Evolutionary conservation across 495 filamentous ascomycete species (phyloP).

Genomic region (Penicillium canariense): DNA sequence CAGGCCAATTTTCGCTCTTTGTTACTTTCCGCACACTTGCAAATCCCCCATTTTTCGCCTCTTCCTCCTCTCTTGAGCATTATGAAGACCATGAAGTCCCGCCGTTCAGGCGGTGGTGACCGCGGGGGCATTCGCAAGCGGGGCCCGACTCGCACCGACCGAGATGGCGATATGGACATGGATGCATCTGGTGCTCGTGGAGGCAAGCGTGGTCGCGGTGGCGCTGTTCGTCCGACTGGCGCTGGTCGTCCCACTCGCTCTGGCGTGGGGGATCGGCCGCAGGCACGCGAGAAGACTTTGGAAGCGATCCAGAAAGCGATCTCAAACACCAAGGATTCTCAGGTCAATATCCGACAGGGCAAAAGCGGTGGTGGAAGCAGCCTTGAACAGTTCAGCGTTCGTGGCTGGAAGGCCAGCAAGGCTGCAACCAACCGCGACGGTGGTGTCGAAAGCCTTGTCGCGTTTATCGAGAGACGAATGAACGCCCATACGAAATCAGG

Average conservation of each 20-base stretch:
- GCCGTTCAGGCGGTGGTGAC: conserved; percentile 33
- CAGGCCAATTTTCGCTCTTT: background rate
- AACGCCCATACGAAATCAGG: conserved; percentile 55
- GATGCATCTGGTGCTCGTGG: conserved; percentile 47
- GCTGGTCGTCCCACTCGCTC: conserved; percentile 10
- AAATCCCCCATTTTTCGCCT: conserved; percentile 5
- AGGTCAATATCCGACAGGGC: conserved; percentile 41
- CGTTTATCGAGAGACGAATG: conserved; percentile 73
- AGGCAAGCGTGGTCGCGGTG: conserved; percentile 9
- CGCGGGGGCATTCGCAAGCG: conserved; percentile 75
- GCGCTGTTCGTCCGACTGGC: conserved; percentile 7
- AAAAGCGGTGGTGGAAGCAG: conserved; percentile 13
- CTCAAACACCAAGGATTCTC: conserved; percentile 32
- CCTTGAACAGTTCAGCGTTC: conserved; percentile 52
- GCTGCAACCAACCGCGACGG: conserved; percentile 66
- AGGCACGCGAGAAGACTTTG: conserved; percentile 28
- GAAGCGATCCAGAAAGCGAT: conserved; percentile 46
- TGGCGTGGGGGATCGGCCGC: conserved; percentile 16
- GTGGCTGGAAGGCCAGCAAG: conserved; percentile 75
- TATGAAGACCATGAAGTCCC: conserved; percentile 39
- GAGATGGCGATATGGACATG: conserved; percentile 84
- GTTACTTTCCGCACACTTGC: conserved; percentile 2
- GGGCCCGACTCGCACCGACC: conserved; percentile 56
- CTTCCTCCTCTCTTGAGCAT: conserved; percentile 6
- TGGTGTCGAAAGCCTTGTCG: conserved; percentile 65